Base-by-base conservation (phyloP, 2,329 filamentous ascomycete genomes). In the Domatiomyces globalis region DNA sequence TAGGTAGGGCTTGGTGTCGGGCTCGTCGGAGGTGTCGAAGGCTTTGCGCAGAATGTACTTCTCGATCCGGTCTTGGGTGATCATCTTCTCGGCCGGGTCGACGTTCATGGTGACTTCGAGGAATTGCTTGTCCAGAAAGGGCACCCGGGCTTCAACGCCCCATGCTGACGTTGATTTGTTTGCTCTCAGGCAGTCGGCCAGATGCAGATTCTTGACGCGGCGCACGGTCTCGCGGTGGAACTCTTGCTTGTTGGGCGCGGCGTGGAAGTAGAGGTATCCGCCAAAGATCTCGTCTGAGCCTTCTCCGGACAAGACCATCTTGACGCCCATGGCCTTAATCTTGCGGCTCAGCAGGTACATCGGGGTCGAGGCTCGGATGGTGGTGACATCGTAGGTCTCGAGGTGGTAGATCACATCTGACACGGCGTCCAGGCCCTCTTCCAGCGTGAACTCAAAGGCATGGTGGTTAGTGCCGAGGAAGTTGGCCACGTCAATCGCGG, bases 131-230 rank as follows among this genome's bases (percentile, higher is more conserved):
- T 98, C 92, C 56, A 98, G 74, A 80, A 98, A 98, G 2, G 92
- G 92, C 55, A 98, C 92, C 66, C 92, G 88, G 44, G 94, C 92
- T 74, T 98, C 92, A 33, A 98, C 80, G 65, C 92, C 92, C 92
- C 92, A 98, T 4, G 92, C 92, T 5, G 87, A 89, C 17, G 92
- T 98, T 39, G 90, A 96, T 77, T 98, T 98, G 84, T 98, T 98
- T 69, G 92, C 92, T 63, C 92, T 84, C 63, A 98, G 77, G 71
- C 92, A 96, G 70, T 98, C 92, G n/a, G 89, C 81, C 58, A 95
- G 73, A 66, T 98, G 92, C 60, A 98, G 75, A 80, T 96, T 90
- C 80, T 96, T 94, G 63, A 98, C 85, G 58, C 92, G 83, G 60
- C 87, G 82, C 48, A 98, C 84, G 20, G 87, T 95, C 76, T 98